Evolutionary conservation across 306 rosid genomes (phyloP).

Genomic region (Begonia masoniana): DNA sequence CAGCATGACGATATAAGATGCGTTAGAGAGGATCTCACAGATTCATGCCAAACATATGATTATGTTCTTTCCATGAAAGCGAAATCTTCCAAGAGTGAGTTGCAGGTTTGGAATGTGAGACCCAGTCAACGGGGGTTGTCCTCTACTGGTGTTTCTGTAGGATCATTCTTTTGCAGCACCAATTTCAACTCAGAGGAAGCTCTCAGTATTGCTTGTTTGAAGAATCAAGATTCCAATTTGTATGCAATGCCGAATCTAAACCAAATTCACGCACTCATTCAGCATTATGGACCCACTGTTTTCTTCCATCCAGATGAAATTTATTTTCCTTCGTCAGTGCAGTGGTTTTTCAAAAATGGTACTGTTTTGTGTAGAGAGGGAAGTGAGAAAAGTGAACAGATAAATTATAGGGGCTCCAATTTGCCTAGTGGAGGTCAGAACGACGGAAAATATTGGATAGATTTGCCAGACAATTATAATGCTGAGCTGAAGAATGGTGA

Average conservation of each 20-base stretch:
- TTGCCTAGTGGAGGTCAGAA: slow-evolving; percentile 57
- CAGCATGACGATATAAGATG: slow-evolving; percentile 50
- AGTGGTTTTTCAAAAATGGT: slow-evolving; percentile 58
- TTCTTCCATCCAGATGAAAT: slow-evolving; percentile 56
- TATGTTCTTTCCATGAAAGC: slow-evolving; percentile 28
- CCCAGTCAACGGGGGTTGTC: slow-evolving; percentile 67
- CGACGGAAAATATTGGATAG: slow-evolving; percentile 58
- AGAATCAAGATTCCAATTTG: slow-evolving; percentile 19
- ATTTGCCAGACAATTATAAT: slow-evolving; percentile 42
- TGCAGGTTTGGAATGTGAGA: slow-evolving; percentile 55
- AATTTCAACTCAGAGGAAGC: slow-evolving; percentile 27
- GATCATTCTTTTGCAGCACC: slow-evolving; percentile 58
- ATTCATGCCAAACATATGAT: slow-evolving; percentile 53
- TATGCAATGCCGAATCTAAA: slow-evolving; percentile 47
- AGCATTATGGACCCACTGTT: slow-evolving; percentile 49
- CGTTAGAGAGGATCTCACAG: slow-evolving; percentile 66
- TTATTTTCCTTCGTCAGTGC: slow-evolving; percentile 44
- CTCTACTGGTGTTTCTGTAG: slow-evolving; percentile 55
- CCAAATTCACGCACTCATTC: slow-evolving; percentile 39
- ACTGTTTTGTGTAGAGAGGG: slow-evolving; percentile 33
- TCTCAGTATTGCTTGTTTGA: slow-evolving; percentile 33
- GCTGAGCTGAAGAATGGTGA: slow-evolving; percentile 35
- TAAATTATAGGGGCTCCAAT: slow-evolving; percentile 40
- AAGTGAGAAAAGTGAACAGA: slow-evolving; percentile 23
- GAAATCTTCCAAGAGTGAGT: slow-evolving; percentile 17